Conservation (phyloP, 257 asterid species). For the Solanum lycopersicoides region DNA sequence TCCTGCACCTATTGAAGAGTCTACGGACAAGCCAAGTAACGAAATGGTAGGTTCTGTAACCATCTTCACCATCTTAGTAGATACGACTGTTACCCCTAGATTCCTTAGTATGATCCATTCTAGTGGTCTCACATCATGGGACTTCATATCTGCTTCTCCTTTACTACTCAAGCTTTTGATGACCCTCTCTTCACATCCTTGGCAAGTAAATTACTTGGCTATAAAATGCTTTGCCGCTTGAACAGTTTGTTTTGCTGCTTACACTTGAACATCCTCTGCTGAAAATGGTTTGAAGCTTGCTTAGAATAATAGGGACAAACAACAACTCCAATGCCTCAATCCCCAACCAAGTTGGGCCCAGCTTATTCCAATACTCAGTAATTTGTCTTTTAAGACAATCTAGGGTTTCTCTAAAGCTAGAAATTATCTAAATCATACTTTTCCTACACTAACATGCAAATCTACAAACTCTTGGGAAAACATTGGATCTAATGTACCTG, state of each 20-base stretch:
- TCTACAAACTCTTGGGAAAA: background rate
- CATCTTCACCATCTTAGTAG: background rate
- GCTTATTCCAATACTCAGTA: background rate
- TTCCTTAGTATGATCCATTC: background rate
- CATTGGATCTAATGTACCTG: background rate
- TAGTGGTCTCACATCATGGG: background rate
- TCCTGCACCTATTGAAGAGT: conserved; percentile 28
- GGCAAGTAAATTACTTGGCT: background rate
- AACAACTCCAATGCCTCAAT: background rate
- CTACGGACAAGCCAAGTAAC: conserved; percentile 29
- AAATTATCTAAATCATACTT: background rate
- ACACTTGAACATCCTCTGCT: background rate
- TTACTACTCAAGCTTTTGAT: background rate
- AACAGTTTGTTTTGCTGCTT: background rate
- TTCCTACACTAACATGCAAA: background rate
- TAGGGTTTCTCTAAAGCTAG: background rate
- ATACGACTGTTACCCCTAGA: background rate
- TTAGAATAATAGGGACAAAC: background rate
- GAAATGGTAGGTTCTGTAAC: conserved; percentile 31
- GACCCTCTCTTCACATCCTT: background rate
- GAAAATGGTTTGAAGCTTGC: background rate
- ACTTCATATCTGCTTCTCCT: background rate
- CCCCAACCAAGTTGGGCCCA: background rate
- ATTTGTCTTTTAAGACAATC: background rate
- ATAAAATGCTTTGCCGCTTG: background rate